Percentiles rank a stretch among this genome's conserved stretches.
Evolutionary conservation across 768 basidiomycete species (phyloP).

Genomic region (Macrolepiota dolichaula): DNA sequence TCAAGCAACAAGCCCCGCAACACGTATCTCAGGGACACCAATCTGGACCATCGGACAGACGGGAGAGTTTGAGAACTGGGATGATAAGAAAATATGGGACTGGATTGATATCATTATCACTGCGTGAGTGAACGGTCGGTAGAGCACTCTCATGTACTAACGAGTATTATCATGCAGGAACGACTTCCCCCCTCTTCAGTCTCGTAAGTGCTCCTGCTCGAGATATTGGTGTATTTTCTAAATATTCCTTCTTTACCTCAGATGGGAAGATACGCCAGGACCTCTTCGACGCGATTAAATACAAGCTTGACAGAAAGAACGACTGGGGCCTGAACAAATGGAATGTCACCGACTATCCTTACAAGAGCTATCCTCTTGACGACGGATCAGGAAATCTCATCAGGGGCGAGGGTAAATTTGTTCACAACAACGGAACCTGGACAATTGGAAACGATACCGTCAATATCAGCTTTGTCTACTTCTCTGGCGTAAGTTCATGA

Average conservation of each 20-base stretch:
- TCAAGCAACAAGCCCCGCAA: neutral
- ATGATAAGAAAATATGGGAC: neutral
- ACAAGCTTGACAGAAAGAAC: slow-evolving; percentile 56
- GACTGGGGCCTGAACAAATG: slow-evolving; percentile 77
- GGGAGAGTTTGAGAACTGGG: neutral
- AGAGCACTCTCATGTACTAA: no score
- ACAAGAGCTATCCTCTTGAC: no score
- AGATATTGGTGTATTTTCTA: no score
- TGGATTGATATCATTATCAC: neutral
- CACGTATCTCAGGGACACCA: neutral
- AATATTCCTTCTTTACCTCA: no score
- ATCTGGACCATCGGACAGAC: neutral
- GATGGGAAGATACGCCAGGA: no score
- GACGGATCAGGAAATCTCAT: neutral
- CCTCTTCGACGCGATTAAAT: slow-evolving; percentile 53
- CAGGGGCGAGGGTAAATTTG: neutral
- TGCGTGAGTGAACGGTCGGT: neutral
- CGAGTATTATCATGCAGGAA: no score
- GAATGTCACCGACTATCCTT: neutral
- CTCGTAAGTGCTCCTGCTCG: no score
- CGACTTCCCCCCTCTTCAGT: no score
- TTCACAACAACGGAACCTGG: neutral
- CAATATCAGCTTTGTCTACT: neutral
- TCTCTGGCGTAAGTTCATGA: neutral
- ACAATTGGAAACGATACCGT: neutral